phyloP scores from a whole-genome alignment of 2,329 filamentous ascomycete genomes.

The Epichloe brachyelytri region DNA sequence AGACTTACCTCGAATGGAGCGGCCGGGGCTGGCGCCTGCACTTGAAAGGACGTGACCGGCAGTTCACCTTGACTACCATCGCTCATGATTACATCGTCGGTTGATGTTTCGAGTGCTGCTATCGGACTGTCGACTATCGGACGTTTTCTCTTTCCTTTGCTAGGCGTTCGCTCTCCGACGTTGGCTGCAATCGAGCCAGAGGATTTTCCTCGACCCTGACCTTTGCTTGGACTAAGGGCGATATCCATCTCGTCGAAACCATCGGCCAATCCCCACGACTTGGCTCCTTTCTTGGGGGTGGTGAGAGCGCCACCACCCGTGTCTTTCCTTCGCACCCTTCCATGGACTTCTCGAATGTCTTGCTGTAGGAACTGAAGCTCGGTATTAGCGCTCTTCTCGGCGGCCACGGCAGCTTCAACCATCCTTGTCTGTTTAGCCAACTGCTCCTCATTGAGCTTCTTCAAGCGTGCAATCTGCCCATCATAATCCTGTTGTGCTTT shows the following conservation, averaged over 20 bases:
- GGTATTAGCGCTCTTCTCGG: conserved; percentile 51
- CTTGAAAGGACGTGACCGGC: conserved; percentile 9
- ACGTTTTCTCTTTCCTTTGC: conserved; percentile 58
- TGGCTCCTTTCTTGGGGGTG: conserved; percentile 49
- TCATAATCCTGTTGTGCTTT: conserved; percentile 50
- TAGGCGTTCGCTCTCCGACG: conserved; percentile 45
- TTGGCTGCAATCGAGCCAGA: conserved; percentile 30
- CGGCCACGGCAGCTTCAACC: conserved; percentile 50
- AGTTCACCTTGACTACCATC: conserved; percentile 13
- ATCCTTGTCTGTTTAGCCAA: conserved; percentile 49
- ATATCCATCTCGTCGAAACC: conserved; percentile 62
- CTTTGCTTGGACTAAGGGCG: conserved; percentile 39
- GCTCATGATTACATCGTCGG: conserved; percentile 27
- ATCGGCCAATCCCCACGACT: conserved; percentile 50
- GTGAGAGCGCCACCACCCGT: conserved; percentile 18
- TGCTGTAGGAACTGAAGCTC: conserved; percentile 62
- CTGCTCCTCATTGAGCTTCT: conserved; percentile 51
- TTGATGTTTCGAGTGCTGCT: conserved; percentile 42
- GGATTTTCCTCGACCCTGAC: conserved; percentile 26
- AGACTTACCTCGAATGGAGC: conserved; percentile 32
- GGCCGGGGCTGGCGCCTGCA: conserved; percentile 13
- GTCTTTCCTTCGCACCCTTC: conserved; percentile 35
- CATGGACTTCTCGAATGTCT: conserved; percentile 50
- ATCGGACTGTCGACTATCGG: conserved; percentile 52
- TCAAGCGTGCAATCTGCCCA: conserved; percentile 45